phyloP scores from a whole-genome alignment of 179 eudicot species.

The Carnegiea gigantea region DNA sequence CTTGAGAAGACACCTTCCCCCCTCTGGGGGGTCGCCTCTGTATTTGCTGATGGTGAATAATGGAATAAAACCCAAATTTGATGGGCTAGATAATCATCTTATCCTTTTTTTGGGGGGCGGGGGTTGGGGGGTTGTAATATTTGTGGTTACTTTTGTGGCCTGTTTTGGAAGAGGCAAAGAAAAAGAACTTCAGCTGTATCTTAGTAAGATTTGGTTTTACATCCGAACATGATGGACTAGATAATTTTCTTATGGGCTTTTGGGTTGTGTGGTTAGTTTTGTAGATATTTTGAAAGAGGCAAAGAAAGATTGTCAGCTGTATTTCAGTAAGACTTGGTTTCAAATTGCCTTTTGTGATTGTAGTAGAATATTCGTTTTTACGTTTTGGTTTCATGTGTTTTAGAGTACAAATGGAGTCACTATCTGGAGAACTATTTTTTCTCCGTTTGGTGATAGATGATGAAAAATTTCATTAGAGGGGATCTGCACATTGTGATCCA shows the following conservation, averaged over 20 bases:
- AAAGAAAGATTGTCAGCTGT: neutral
- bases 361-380: neutral
- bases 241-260: too few species aligned
- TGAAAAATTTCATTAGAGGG: neutral
- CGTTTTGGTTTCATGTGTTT: neutral
- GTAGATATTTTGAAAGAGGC: neutral
- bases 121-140: neutral
- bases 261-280: neutral
- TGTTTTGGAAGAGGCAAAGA: neutral
- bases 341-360: neutral
- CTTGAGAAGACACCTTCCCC: neutral
- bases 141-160: neutral
- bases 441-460: neutral
- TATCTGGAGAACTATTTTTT: neutral
- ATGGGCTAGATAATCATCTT: neutral
- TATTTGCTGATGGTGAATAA: neutral
- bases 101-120: neutral
- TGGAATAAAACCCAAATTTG: neutral
- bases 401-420: neutral
- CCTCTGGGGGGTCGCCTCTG: neutral
- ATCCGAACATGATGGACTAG: too few species aligned
- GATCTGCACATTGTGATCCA: neutral
- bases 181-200: neutral
- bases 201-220: neutral
- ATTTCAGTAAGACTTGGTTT: neutral